Conservation (phyloP, 768 basidiomycete species). For the Dictyophora rubrovolvata region DNA sequence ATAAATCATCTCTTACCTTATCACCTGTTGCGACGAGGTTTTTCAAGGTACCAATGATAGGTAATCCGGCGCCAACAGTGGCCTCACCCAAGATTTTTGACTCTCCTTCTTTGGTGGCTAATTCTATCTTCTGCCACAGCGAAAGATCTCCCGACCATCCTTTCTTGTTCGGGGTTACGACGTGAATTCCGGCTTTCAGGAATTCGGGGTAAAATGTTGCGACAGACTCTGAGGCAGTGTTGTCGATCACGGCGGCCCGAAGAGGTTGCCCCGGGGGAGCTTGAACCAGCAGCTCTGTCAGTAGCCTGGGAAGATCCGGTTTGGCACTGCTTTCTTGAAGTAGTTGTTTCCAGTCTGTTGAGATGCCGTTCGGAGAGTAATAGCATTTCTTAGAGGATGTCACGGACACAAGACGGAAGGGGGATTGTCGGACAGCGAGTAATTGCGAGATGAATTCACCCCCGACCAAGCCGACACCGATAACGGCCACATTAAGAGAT, state of each 20-base stretch:
- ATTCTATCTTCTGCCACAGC: slow-evolving; percentile 61
- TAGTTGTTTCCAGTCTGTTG: slow-evolving; percentile 36
- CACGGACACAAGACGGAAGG: slow-evolving; percentile 61
- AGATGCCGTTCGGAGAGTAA: slow-evolving; percentile 37
- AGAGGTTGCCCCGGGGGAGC: slow-evolving; percentile 28
- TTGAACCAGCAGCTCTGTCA: slow-evolving; percentile 33
- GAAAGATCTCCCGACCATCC: slow-evolving; percentile 67
- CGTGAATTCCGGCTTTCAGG: slow-evolving; percentile 65
- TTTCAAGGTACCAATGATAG: slow-evolving; percentile 83
- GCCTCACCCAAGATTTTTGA: slow-evolving; percentile 76
- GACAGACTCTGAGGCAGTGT: slow-evolving; percentile 78
- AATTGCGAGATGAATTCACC: slow-evolving; percentile 79
- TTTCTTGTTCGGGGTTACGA: slow-evolving; percentile 98
- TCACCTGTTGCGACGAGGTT: slow-evolving; percentile 91
- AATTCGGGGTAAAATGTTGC: slow-evolving; percentile 76
- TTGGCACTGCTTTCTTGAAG: slow-evolving; percentile 38
- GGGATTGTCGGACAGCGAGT: slow-evolving; percentile 43
- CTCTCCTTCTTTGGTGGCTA: slow-evolving; percentile 45
- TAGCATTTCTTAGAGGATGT: slow-evolving; percentile 56
- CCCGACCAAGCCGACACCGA: slow-evolving; percentile 92
- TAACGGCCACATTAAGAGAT: slow-evolving; percentile 50
- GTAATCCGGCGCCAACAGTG: slow-evolving; percentile 93
- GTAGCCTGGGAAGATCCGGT: slow-evolving; percentile 31
- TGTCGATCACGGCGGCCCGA: slow-evolving; percentile 75
- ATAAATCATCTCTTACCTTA: slow-evolving; percentile 40